Evolutionary conservation across 2,329 filamentous ascomycete genomes (phyloP), one percentile per base, ranked within the genome.

Genomic region (Neurospora sp.): DNA sequence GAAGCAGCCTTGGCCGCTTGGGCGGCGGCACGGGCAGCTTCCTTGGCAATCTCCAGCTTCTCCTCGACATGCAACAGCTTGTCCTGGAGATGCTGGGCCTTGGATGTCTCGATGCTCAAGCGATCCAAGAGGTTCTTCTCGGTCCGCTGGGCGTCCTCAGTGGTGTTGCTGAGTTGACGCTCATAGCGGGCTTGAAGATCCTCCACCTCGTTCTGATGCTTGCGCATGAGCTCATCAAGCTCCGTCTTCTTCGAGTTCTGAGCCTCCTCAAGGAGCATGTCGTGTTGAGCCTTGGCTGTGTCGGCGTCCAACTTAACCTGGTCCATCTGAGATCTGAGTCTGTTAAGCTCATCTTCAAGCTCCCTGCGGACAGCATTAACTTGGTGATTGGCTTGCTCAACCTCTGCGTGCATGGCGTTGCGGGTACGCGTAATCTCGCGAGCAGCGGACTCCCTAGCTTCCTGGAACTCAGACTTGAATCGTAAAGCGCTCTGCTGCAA

Each of bases 11-110:
- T 89, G 58, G 91, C 91, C 40, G 92, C 93, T 79, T 91, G 87
- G 17, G 88, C 93, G 17, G 94, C 95, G 43, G 93, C 93, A 71
- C 89, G 89, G 10, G 93, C 94, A 39, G 94, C 94, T 77, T 93
- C 89, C 78, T 94, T 94, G 33, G 95, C 91, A 75, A 98, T 91
- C 75, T 96, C 91, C 17, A 99, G 86, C 79, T 93, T 95, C 79
- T 97, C 94, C 78, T 97, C 93, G 1, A 98, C 85, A 75, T 96
- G 91, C 4, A 86, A 81, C 36, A 97, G 87, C 75, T 92, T 93
- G 76, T 97, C 94, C 78, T 96, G 91, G 28, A 96, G 87, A 78
- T 96, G 91, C 75, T 93, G 89, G 4, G 91, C 88, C 84, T 95
- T 97, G 70, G 93, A 92, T 9, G 94, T 89, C 0, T 93, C 92